Evolutionary conservation across 2,329 filamentous ascomycete species (phyloP).

Genomic region (Hypoxylon sp.): DNA sequence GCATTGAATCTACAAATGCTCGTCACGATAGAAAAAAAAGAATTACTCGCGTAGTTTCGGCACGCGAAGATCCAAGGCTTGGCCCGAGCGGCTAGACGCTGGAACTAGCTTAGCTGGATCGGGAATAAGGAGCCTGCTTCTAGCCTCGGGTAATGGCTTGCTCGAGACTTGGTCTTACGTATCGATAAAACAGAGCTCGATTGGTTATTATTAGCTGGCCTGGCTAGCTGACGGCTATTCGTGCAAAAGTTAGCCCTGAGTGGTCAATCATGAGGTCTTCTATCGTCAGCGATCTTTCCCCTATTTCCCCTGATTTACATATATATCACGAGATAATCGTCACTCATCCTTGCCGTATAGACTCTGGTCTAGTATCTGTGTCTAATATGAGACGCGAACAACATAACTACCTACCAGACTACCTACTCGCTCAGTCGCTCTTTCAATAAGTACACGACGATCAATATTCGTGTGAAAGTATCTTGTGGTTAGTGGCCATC

Average conservation of each 20-base stretch:
- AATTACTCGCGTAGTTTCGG: too few species aligned
- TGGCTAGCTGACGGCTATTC: too few species aligned
- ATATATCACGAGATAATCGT: slow-evolving; percentile 6
- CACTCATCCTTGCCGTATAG: not conserved
- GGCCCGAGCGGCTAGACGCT: too few species aligned
- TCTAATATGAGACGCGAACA: too few species aligned
- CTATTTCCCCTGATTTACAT: too few species aligned
- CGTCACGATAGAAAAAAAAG: too few species aligned
- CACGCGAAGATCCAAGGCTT: too few species aligned
- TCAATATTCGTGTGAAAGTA: not conserved
- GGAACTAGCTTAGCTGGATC: slow-evolving; percentile 19
- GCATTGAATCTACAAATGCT: too few species aligned
- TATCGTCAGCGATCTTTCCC: not conserved
- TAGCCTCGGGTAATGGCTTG: too few species aligned
- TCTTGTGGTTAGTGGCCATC: not conserved
- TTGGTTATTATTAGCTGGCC: slow-evolving; percentile 5
- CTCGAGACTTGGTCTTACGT: not conserved
- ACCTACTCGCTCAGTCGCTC: too few species aligned
- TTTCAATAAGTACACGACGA: not conserved
- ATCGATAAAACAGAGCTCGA: slow-evolving; percentile 8
- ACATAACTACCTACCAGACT: too few species aligned
- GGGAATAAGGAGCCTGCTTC: slow-evolving; percentile 9
- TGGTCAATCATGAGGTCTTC: slow-evolving; percentile 4
- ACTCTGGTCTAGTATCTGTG: slow-evolving; percentile 1
- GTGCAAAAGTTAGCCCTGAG: slow-evolving; percentile 4